Percentiles rank a stretch among this genome's conserved stretches.
Conservation (phyloP, 805 yeast species). For the Jamesozyma gamospora region DNA sequence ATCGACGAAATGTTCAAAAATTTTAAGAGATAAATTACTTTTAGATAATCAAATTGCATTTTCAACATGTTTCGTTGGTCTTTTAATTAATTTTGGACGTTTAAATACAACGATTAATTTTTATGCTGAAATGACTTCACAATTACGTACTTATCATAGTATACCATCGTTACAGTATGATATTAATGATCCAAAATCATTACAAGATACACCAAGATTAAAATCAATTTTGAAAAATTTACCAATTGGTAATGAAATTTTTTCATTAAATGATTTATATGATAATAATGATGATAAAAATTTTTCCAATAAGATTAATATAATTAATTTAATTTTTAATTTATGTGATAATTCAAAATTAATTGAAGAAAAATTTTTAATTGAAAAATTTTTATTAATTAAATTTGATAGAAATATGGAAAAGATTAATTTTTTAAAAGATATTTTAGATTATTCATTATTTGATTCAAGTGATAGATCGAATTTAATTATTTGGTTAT, state of each 20-base stretch:
- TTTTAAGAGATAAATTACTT: conserved; percentile 66
- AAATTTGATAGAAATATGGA: conserved; percentile 14
- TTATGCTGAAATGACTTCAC: conserved; percentile 91
- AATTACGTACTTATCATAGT: conserved; percentile 84
- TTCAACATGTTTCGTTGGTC: conserved; percentile 70
- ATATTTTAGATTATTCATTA: conserved; percentile 51
- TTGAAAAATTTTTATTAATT: conserved; percentile 12
- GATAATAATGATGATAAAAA: conserved; percentile 38
- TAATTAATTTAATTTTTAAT: conserved; percentile 67
- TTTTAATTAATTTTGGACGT: conserved; percentile 84
- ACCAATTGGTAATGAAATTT: conserved; percentile 23
- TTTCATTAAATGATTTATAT: conserved; percentile 57
- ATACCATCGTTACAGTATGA: conserved; percentile 73
- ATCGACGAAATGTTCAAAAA: conserved; percentile 72
- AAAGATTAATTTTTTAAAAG: background rate
- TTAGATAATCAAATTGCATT: conserved; percentile 52
- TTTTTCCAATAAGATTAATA: conserved; percentile 43
- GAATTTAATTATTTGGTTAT: conserved; percentile 67
- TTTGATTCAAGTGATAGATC: conserved; percentile 61
- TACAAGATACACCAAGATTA: conserved; percentile 91
- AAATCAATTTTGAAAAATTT: conserved; percentile 67
- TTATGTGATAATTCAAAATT: conserved; percentile 55
- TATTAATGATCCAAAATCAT: conserved; percentile 48
- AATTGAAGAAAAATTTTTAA: conserved; percentile 31
- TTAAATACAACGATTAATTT: conserved; percentile 92